Base-by-base conservation (phyloP, 768 basidiomycete genomes). In the Coprinopsis sp. region DNA sequence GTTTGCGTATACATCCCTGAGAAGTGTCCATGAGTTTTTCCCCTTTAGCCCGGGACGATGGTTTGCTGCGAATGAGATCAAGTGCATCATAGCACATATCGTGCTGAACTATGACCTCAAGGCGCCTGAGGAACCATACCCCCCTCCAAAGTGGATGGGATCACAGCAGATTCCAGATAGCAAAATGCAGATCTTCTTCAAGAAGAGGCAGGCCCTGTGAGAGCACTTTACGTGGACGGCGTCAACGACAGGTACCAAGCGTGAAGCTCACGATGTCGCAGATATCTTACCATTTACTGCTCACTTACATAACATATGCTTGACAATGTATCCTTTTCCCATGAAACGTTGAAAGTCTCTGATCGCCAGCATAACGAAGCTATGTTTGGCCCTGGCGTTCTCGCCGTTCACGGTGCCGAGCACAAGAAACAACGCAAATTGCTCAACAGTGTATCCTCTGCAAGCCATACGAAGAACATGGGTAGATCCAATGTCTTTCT, bases 31-130 rank as follows among this genome's bases (percentile, higher is more conserved):
- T 16, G n/a, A 19, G 10, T 16, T 27, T 29, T 13, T 41, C 46
- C 30, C 37, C 39, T 14, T 19, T 22, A 59, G 67, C 44, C 69
- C 73, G 11, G 70, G 72, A 21, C 64, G 73, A 18, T 71, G 73
- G 53, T 72, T 74, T 53, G 72, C 71, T 13, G 66, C 65, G 16
- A 70, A 64, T 41, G 69, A 68, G 46, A 49, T 76, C 36, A 74
- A 74, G 53, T 60, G 61, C 3, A 64, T 74, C 54, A 54, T 68
- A 19, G 70, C 71, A 1, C 57, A 67, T 54, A 55, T 71, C 24
- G 42, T 69, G n/a, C 41, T 68, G 46, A 65, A 61, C 28, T 45
- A 36, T 18, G 34, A 36, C 16, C 14, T 36, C 16, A 36, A 36
- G 34, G 8, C 16, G 7, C 34, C 34, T 7, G 34, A 36, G 16